phyloP scores from a whole-genome alignment of 2,329 filamentous ascomycete species.

The Ceratocystis papillata region DNA sequence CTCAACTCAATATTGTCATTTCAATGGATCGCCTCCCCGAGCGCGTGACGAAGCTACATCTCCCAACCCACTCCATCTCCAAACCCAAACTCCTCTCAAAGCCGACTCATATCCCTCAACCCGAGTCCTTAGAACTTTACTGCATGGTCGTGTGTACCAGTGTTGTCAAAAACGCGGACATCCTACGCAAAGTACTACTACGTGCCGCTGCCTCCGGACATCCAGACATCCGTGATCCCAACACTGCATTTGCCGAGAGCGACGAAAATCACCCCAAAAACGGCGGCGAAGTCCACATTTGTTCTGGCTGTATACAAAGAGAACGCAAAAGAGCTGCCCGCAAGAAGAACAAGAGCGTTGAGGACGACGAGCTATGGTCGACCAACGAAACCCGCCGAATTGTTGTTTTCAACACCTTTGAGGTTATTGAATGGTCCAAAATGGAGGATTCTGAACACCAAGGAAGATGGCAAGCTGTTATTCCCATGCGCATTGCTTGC shows the following conservation, averaged over 20 bases:
- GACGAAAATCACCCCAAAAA: constrained; percentile 64
- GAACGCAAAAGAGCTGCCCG: constrained; percentile 83
- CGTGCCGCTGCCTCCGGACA: constrained; percentile 38
- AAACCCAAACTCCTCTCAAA: constrained; percentile 86
- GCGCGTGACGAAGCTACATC: constrained; percentile 67
- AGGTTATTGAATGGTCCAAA: constrained; percentile 70
- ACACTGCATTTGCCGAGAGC: constrained; percentile 34
- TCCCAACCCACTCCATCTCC: constrained; percentile 83
- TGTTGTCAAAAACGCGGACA: constrained; percentile 65
- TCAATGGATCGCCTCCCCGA: constrained; percentile 63
- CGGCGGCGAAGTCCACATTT: constrained; percentile 90
- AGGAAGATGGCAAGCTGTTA: constrained; percentile 64
- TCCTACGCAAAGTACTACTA: constrained; percentile 56
- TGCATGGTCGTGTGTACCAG: constrained; percentile 84
- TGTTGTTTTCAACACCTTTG: constrained; percentile 82
- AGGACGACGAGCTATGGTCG: constrained; percentile 82
- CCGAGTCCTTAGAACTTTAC: constrained; percentile 68
- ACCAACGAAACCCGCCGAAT: constrained; percentile 69
- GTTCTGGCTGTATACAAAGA: constrained; percentile 77
- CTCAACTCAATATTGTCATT: constrained; percentile 83
- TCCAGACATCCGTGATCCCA: constrained; percentile 29
- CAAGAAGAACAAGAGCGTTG: constrained; percentile 86
- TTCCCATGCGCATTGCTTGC: constrained; percentile 91
- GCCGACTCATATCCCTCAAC: constrained; percentile 50
- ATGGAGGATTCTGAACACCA: constrained; percentile 39